Evolutionary conservation across 495 filamentous ascomycete genomes (phyloP).

Genomic region (Parathielavia hyrcaniae): DNA sequence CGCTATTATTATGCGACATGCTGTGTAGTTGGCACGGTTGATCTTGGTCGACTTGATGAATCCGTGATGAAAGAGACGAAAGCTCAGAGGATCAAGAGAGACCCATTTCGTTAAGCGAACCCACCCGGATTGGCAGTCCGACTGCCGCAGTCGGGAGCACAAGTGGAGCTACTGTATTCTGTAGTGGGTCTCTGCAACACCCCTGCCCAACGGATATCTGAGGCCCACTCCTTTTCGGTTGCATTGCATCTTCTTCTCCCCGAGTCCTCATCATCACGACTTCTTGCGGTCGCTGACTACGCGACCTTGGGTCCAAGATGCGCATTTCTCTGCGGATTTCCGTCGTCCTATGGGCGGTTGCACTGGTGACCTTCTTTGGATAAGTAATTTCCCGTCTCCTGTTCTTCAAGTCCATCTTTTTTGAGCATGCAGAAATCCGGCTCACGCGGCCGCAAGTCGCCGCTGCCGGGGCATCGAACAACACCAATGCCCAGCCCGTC

Average conservation of each 20-base stretch:
- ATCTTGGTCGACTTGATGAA: neutral
- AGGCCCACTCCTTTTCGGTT: too few species aligned
- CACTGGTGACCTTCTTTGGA: constrained; percentile 7
- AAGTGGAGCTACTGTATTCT: too few species aligned
- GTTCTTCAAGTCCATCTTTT: constrained; percentile 26
- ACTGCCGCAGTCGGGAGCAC: too few species aligned
- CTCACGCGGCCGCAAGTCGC: constrained; percentile 24
- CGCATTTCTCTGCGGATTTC: constrained; percentile 18
- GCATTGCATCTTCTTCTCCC: neutral
- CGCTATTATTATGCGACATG: too few species aligned
- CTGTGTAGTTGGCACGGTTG: too few species aligned
- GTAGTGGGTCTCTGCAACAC: too few species aligned
- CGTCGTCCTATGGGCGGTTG: constrained; percentile 13
- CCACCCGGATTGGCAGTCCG: too few species aligned
- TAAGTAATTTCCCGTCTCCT: constrained; percentile 23
- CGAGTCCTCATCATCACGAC: neutral
- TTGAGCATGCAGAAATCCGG: constrained; percentile 26
- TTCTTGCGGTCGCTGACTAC: neutral
- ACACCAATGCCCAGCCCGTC: constrained; percentile 16
- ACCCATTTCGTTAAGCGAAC: too few species aligned
- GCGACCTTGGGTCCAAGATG: constrained; percentile 9
- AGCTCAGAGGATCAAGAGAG: too few species aligned
- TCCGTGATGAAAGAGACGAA: too few species aligned
- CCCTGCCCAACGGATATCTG: neutral
- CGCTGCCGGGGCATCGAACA: constrained; percentile 5